Percentiles rank a stretch among this genome's conserved stretches.
Conservation (phyloP, 2,329 filamentous ascomycete genomes). For the Nemania sp. region DNA sequence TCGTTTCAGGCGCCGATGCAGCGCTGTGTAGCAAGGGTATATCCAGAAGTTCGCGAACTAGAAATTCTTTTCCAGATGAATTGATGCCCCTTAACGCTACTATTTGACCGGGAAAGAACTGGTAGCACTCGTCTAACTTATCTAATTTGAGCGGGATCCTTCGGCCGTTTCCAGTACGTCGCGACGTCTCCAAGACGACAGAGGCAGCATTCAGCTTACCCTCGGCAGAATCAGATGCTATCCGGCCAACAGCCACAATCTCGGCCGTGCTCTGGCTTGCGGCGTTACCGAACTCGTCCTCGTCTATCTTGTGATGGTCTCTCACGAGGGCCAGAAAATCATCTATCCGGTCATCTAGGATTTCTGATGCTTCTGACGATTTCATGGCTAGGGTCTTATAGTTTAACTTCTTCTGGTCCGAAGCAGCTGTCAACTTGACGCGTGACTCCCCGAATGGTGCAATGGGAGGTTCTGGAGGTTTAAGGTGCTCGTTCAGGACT, state of each 20-base stretch:
- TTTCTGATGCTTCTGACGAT: conserved; percentile 86
- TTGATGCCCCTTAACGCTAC: conserved; percentile 88
- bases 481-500: conserved; percentile 77
- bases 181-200: conserved; percentile 84
- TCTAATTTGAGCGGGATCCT: conserved; percentile 80
- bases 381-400: conserved; percentile 98
- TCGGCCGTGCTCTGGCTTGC: conserved; percentile 83
- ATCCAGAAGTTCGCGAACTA: conserved; percentile 75
- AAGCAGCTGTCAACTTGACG: conserved; percentile 82
- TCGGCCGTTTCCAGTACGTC: conserved; percentile 79
- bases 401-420: conserved; percentile 85
- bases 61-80: conserved; percentile 80
- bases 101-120: conserved; percentile 94
- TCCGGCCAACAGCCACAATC: conserved; percentile 86
- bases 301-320: conserved; percentile 74
- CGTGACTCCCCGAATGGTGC: conserved; percentile 75
- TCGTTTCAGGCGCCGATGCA: conserved; percentile 67
- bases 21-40: conserved; percentile 76
- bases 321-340: conserved; percentile 78
- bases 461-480: conserved; percentile 68
- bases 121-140: conserved; percentile 64
- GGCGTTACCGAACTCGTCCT: conserved; percentile 84
- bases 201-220: conserved; percentile 86
- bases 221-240: conserved; percentile 85
- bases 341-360: conserved; percentile 93